A percentile compares a stretch with the other conserved stretches of the same genome.
Conservation (phyloP, 495 filamentous ascomycete genomes). For the Neurospora sp. region DNA sequence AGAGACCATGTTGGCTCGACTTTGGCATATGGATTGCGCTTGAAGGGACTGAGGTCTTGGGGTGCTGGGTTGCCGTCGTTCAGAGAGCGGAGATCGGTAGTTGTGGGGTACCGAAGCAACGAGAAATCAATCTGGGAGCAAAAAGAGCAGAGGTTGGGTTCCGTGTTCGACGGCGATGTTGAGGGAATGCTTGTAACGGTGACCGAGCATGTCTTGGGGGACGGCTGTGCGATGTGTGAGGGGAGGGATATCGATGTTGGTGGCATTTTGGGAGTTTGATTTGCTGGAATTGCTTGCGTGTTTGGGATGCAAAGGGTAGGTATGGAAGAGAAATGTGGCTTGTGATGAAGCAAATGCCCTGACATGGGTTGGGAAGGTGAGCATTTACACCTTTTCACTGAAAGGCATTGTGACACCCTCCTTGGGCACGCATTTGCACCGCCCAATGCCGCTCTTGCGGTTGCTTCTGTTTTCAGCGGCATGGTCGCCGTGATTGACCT, state of each 20-base stretch:
- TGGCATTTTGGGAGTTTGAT: neutral
- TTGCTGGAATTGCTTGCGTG: neutral
- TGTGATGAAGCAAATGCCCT: neutral
- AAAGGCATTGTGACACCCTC: neutral
- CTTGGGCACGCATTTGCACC: neutral
- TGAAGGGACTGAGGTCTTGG: neutral
- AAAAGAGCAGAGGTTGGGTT: neutral
- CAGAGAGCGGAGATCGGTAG: neutral
- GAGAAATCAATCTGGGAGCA: neutral
- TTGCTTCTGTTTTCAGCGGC: neutral
- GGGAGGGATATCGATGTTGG: neutral
- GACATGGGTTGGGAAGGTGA: neutral
- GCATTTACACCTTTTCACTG: neutral
- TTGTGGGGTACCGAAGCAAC: neutral
- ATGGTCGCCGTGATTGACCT: neutral
- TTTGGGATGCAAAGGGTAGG: neutral
- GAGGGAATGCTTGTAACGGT: neutral
- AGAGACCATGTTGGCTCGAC: neutral
- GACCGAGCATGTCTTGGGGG: neutral
- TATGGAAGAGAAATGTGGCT: neutral
- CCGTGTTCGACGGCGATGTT: neutral
- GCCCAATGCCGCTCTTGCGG: neutral
- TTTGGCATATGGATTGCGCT: neutral
- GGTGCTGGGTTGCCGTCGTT: neutral
- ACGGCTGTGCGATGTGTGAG: neutral